Conservation (phyloP, 345 rosid species). For the Sapria himalayana region DNA sequence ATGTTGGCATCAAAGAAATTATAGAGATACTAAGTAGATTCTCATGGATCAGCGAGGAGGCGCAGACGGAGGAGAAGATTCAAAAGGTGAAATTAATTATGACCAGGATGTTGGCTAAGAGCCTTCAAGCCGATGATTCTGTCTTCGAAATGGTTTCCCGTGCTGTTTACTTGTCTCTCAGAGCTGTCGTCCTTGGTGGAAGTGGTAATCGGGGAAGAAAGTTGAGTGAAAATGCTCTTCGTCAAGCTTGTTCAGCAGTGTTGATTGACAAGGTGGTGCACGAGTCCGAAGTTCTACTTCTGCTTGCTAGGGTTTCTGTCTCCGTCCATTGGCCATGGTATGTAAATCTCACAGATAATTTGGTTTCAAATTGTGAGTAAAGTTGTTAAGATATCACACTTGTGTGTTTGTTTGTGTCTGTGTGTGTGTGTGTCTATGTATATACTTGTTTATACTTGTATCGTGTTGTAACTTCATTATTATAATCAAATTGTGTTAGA, state of each 20-base stretch:
- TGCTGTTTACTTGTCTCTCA: constrained; percentile 37
- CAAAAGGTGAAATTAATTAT: constrained; percentile 31
- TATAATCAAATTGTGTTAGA: no score
- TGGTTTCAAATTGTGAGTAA: no score
- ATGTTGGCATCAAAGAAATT: constrained; percentile 37
- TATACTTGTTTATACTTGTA: no score
- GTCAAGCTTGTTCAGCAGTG: constrained; percentile 35
- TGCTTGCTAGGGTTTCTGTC: constrained; percentile 39
- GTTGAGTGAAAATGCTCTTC: constrained; percentile 34
- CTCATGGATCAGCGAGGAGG: constrained; percentile 12
- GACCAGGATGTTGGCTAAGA: constrained; percentile 46
- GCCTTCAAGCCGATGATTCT: constrained; percentile 58
- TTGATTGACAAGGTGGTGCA: constrained; percentile 38
- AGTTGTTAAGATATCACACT: no score
- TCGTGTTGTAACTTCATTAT: no score
- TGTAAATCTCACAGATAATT: constrained; percentile 13
- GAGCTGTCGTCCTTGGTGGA: constrained; percentile 54
- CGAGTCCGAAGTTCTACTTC: constrained; percentile 34
- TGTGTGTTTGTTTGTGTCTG: no score
- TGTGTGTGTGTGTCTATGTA: no score
- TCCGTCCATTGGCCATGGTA: constrained; percentile 62
- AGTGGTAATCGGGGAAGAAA: constrained; percentile 27
- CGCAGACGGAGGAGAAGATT: constrained; percentile 11
- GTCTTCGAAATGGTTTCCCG: constrained; percentile 51
- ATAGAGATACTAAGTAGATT: constrained; percentile 25